These are phyloP conservation scores for Chaetoceros tenuissimus DNA, from an alignment of 108 stramenopile species.

Conservation along the genomic window DNA sequence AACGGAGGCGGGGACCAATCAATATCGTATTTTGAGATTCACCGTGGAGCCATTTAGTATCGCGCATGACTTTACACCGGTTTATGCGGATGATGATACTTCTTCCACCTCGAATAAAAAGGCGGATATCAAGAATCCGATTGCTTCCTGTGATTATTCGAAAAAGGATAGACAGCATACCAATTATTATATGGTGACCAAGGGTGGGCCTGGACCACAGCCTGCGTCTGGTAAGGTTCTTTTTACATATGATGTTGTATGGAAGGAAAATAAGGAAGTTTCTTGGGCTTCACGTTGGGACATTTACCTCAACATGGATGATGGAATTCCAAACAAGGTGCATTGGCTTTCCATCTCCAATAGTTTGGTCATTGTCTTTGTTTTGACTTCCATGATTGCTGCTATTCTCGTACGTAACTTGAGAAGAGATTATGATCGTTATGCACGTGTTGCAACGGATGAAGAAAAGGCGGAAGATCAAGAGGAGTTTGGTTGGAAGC, in stretches of 20 bases:
- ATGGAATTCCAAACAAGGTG: slow-evolving; percentile 84
- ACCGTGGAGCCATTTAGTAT: slow-evolving; percentile 94
- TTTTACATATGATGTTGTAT: slow-evolving; percentile 94
- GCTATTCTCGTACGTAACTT: slow-evolving; percentile 90
- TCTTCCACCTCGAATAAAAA: slow-evolving; percentile 13
- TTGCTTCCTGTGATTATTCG: slow-evolving; percentile 48
- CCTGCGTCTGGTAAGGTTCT: slow-evolving; percentile 70
- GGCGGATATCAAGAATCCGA: slow-evolving; percentile 66
- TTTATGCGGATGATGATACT: slow-evolving; percentile 35
- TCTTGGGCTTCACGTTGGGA: slow-evolving; percentile 98
- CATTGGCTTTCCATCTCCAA: slow-evolving; percentile 95
- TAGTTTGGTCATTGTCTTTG: slow-evolving; percentile 88
- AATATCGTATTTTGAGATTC: slow-evolving; percentile 89
- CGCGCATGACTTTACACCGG: slow-evolving; percentile 78
- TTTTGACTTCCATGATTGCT: slow-evolving; percentile 91
- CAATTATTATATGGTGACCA: slow-evolving; percentile 74
- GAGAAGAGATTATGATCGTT: slow-evolving; percentile 72
- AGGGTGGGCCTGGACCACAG: slow-evolving; percentile 46
- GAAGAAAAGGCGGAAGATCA: slow-evolving; percentile 93
- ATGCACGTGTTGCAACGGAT: slow-evolving; percentile 85
- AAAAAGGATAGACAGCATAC: slow-evolving; percentile 38
- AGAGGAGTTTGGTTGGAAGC: slow-evolving; percentile 98
- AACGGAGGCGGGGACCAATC: slow-evolving; percentile 45
- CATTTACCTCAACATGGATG: slow-evolving; percentile 92
- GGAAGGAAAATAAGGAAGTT: slow-evolving; percentile 68